These are phyloP conservation scores for Prunus salicina DNA, from an alignment of 306 rosid genomes.

Conservation along the genomic window DNA sequence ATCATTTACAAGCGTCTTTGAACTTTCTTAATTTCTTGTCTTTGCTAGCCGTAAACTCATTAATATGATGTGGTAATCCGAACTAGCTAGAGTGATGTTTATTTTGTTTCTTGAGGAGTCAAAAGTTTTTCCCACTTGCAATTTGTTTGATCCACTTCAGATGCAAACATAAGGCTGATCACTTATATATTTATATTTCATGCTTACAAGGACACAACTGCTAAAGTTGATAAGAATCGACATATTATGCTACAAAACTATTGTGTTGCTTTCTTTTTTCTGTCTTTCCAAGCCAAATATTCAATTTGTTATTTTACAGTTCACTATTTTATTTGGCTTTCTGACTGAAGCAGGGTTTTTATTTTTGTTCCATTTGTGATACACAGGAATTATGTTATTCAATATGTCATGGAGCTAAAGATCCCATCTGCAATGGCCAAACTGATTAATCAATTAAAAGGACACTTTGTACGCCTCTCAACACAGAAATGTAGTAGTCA, in stretches of 20 bases:
- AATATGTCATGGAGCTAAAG: conserved; percentile 51
- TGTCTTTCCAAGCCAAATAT: too few relatives aligned
- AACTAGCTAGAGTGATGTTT: neutral
- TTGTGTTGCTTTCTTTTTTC: too few relatives aligned
- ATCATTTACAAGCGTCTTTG: neutral
- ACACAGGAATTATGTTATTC: conserved; percentile 75
- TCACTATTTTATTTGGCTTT: neutral
- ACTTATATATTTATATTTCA: neutral
- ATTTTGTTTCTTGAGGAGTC: neutral
- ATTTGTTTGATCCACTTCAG: neutral
- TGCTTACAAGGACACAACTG: neutral
- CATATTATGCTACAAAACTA: too few relatives aligned
- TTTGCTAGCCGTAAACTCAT: neutral
- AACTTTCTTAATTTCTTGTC: neutral
- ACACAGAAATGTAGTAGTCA: conserved; percentile 71
- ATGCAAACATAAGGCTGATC: neutral
- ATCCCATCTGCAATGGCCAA: conserved; percentile 32
- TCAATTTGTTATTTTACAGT: too few relatives aligned
- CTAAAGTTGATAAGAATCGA: too few relatives aligned
- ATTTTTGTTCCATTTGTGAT: neutral
- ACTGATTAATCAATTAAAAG: conserved; percentile 51
- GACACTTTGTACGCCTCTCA: conserved; percentile 47
- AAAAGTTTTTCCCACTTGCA: neutral
- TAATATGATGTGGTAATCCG: neutral
- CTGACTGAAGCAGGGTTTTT: neutral